phyloP scores from a whole-genome alignment of 306 rosid species.

The Canavalia gladiata region DNA sequence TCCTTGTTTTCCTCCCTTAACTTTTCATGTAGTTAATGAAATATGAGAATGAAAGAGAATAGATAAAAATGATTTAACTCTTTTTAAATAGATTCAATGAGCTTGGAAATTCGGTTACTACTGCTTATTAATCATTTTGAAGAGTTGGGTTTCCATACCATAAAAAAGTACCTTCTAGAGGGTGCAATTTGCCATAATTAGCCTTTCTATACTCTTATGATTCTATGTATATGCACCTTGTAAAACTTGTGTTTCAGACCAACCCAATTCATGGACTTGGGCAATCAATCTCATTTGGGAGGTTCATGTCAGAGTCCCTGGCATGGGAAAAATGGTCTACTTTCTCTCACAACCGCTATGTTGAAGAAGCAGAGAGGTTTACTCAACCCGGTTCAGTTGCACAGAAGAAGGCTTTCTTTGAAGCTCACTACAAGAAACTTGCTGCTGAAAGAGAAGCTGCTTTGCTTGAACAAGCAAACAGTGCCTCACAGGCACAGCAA shows the following conservation, averaged over 20 bases:
- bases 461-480: constrained; percentile 75
- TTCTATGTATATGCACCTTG: constrained; percentile 38
- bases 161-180: not conserved
- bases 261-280: constrained; percentile 78
- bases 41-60: not conserved
- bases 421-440: constrained; percentile 93
- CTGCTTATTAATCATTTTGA: not conserved
- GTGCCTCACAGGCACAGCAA: constrained; percentile 47
- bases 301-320: constrained; percentile 79
- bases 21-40: constrained; percentile 13
- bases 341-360: constrained; percentile 87
- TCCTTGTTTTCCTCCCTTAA: not conserved
- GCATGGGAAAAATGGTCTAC: constrained; percentile 96
- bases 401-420: constrained; percentile 98
- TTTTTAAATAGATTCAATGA: not conserved
- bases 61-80: not conserved
- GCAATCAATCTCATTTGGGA: constrained; percentile 91
- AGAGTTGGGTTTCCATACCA: not conserved
- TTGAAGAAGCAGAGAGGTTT: constrained; percentile 91
- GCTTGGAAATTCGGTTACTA: not conserved
- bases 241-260: constrained; percentile 66
- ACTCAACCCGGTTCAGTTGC: constrained; percentile 93
- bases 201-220: not conserved
- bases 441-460: constrained; percentile 85
- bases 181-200: not conserved